Evolutionary conservation across 768 basidiomycete species (phyloP).

Genomic region (Calocybe cyanea): DNA sequence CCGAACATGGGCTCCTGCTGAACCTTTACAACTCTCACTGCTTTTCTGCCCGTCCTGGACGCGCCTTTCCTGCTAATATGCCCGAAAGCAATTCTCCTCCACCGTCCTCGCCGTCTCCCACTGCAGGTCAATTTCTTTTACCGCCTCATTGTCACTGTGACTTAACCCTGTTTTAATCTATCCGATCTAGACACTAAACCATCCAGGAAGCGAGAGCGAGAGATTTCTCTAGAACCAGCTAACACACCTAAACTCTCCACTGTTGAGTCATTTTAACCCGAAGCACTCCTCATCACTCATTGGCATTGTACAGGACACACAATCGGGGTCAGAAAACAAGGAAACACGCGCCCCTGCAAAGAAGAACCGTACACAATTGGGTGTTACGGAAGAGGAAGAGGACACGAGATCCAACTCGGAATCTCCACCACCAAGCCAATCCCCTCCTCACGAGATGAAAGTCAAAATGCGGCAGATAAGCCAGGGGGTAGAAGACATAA

Average conservation of each 20-base stretch:
- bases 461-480: constrained; percentile 70
- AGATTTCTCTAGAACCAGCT: constrained; percentile 70
- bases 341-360: constrained; percentile 65
- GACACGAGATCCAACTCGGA: constrained; percentile 44
- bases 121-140: constrained; percentile 34
- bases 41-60: constrained; percentile 10
- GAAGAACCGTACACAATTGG: constrained; percentile 67
- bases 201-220: constrained; percentile 73
- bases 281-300: neutral
- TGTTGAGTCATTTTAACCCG: neutral
- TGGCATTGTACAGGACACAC: constrained; percentile 41
- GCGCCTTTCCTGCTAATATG: constrained; percentile 14
- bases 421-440: constrained; percentile 47
- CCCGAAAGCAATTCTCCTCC: constrained; percentile 26
- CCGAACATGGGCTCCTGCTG: constrained; percentile 25
- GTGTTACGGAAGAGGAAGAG: constrained; percentile 62
- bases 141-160: neutral
- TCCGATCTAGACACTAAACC: constrained; percentile 39
- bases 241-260: constrained; percentile 40
- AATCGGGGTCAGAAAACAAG: constrained; percentile 33
- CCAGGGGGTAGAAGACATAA: constrained; percentile 74
- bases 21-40: constrained; percentile 11
- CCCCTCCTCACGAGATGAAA: constrained; percentile 78
- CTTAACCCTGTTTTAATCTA: constrained; percentile 14
- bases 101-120: constrained; percentile 43